Base-by-base conservation (phyloP, 768 basidiomycete species). In the Rhodotorula toruloides region DNA sequence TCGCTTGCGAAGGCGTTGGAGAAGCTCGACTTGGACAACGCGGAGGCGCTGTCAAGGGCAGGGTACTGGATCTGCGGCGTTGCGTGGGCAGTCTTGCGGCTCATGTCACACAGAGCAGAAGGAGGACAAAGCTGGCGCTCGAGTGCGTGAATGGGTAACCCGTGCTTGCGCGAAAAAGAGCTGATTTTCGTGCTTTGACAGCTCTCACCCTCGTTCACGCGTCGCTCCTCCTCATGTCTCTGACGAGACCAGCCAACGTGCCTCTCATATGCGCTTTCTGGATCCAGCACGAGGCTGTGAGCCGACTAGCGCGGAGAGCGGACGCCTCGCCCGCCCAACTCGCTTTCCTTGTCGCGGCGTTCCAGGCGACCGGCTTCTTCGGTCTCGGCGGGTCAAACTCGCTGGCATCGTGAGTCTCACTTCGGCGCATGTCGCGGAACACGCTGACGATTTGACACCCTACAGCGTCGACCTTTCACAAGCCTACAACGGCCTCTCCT, bases 401-500 rank as follows among this genome's bases (percentile, higher is more conserved):
- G 40, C 57, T 71, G 22, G 69, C 65, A n/a, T 67, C 57, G 69
- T 65, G 32, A 48, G 68, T 21, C 27, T 34, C 34, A n/a, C 16
- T n/a, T n/a, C 44, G 32, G 14, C 39, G 21, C 10, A 39, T 21
- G 8, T n/a, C 42, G 10, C 47, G 8, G 2, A 21, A 11, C 25
- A 9, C 40, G 9, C 4, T 29, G 3, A 40, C 29, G 19, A 5
- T 6, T n/a, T 27, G 2, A 7, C 37, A 16, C 22, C 19, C 34
- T n/a, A 29, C 62, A 70, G 68, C 2, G 47, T 63, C 54, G 69
- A 71, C 46, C 52, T 71, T 40, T 67, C 69, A 8, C 52, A 61
- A 42, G 56, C 65, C 14, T 71, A 71, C 65, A 66, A 55, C 48
- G 65, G 61, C 42, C 37, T 71, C 34, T 1, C 52, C 6, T 39